Evolutionary conservation across 495 filamentous ascomycete genomes (phyloP), one percentile per base, ranked within the genome.

Genomic region (Cercophora samala): DNA sequence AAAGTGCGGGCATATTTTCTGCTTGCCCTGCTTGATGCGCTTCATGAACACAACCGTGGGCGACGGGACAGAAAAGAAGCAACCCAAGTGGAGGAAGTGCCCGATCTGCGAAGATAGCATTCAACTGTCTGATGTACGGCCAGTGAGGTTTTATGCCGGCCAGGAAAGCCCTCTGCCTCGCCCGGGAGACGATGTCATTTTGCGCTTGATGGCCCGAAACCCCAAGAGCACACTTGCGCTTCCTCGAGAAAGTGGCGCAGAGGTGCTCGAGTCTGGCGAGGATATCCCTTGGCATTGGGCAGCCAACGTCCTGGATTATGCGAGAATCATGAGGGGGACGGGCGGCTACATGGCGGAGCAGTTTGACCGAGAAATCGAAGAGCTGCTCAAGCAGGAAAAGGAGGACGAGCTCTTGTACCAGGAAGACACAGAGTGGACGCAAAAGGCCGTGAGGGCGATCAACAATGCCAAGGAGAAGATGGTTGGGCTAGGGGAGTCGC

Each of bases 1-100:
- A 53, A 93, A 91, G 71, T 99, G 95, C 75, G 95, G 95, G 17
- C 95, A 99, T 75, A 97, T 99, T 25, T 97, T 97, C 74, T 99
- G 95, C 76, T 82, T 97, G 54, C 90, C 95, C 15, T 99, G 95
- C 76, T 80, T 98, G 46, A 89, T 97, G 64, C 90, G 95, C 54
- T 99, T 96, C 74, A 97, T 99, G 94, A 92, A 96, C 71, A 89
- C 93, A 6, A 86, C 82, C 1, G 91, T 92, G 46, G 90, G 88
- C 25, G 85, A 86, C 1, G 83, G 86, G 66, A 92, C 90, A 75
- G 89, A 84, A 76, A 85, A 91, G 60, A 71, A 72, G 66, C 74
- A 73, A 51, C 73, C 69, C 18, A 84, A 92, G 62, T 97, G 90
- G 85, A 93, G 96, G 79, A 97, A 96, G 74, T 99, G 95, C 72